phyloP scores from a whole-genome alignment of 768 basidiomycete genomes.

The Bullera alba region DNA sequence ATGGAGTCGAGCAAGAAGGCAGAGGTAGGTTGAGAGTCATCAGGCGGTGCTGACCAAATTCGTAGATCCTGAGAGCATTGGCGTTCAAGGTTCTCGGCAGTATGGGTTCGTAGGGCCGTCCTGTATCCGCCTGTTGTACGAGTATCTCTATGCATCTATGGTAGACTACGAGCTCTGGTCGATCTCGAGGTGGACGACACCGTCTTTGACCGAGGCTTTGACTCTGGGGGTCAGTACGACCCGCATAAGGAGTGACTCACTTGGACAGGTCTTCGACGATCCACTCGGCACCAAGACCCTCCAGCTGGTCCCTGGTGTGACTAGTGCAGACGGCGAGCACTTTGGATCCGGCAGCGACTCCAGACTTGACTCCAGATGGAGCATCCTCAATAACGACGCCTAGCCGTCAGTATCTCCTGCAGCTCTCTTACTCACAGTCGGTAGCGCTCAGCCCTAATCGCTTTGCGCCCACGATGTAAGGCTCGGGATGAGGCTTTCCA shows the following conservation, averaged over 20 bases:
- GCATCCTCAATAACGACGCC: slow-evolving; percentile 78
- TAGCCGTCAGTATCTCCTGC: no score
- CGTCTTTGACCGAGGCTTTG: slow-evolving; percentile 12
- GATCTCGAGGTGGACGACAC: slow-evolving; percentile 19
- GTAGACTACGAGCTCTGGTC: slow-evolving; percentile 16
- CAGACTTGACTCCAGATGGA: slow-evolving; percentile 69
- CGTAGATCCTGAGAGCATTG: slow-evolving; percentile 68
- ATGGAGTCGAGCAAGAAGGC: slow-evolving; percentile 74
- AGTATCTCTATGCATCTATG: no score
- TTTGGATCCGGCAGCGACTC: slow-evolving; percentile 65
- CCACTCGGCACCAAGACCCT: slow-evolving; percentile 57
- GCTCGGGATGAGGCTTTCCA: slow-evolving; percentile 84
- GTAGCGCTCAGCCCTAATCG: slow-evolving; percentile 55
- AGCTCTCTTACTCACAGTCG: slow-evolving; percentile 56
- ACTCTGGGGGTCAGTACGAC: slow-evolving; percentile 7
- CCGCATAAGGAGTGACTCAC: slow-evolving; percentile 48
- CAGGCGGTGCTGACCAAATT: background rate
- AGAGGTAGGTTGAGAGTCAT: slow-evolving; percentile 55
- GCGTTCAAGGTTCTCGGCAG: slow-evolving; percentile 77
- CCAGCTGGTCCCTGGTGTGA: slow-evolving; percentile 56
- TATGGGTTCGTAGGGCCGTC: slow-evolving; percentile 18
- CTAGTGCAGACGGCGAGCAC: slow-evolving; percentile 82
- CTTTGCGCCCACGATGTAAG: slow-evolving; percentile 71
- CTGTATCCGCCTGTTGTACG: no score
- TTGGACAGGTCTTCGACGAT: slow-evolving; percentile 63